A percentile compares a stretch with the other conserved stretches of the same genome.
These are phyloP conservation scores for Pseudomassariella vexata DNA, from an alignment of 2,329 filamentous ascomycete genomes.

Conservation along the genomic window DNA sequence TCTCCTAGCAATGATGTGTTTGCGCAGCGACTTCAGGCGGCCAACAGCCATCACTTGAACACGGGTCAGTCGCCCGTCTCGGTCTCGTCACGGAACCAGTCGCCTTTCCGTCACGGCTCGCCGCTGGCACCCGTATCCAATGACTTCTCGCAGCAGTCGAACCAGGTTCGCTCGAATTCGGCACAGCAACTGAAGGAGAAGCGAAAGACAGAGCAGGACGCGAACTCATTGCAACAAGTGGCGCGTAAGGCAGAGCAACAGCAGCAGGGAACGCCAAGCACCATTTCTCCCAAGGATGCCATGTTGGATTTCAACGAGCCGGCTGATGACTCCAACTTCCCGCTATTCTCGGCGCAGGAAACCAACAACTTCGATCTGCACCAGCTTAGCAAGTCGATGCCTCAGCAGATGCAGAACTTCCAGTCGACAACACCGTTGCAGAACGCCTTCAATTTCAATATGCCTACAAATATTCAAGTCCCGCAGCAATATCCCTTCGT, in stretches of 20 bases:
- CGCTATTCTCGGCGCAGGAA: slow-evolving; percentile 64
- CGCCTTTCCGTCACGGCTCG: slow-evolving; percentile 73
- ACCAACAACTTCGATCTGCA: slow-evolving; percentile 36
- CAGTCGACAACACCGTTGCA: slow-evolving; percentile 16
- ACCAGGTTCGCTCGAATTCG: slow-evolving; percentile 40
- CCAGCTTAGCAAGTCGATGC: slow-evolving; percentile 28
- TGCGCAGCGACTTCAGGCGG: slow-evolving; percentile 69
- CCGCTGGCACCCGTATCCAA: slow-evolving; percentile 45
- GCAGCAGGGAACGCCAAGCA: slow-evolving; percentile 57
- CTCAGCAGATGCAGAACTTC: slow-evolving; percentile 13
- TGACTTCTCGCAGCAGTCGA: slow-evolving; percentile 35
- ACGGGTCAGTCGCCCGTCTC: slow-evolving; percentile 48
- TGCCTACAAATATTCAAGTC: slow-evolving; percentile 33
- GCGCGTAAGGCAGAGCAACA: slow-evolving; percentile 27
- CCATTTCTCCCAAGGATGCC: slow-evolving; percentile 92
- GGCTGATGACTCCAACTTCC: slow-evolving; percentile 64
- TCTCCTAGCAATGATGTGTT: slow-evolving; percentile 59
- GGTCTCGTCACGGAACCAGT: slow-evolving; percentile 57
- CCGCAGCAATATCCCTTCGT: slow-evolving; percentile 27
- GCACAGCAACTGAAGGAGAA: slow-evolving; percentile 57
- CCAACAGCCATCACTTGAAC: slow-evolving; percentile 66
- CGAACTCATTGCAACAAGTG: slow-evolving; percentile 36
- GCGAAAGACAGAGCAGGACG: slow-evolving; percentile 55
- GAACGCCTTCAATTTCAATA: slow-evolving; percentile 25
- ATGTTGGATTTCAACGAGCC: slow-evolving; percentile 76